phyloP scores from a whole-genome alignment of 2,329 filamentous ascomycete genomes.

The Claviceps paspali region DNA sequence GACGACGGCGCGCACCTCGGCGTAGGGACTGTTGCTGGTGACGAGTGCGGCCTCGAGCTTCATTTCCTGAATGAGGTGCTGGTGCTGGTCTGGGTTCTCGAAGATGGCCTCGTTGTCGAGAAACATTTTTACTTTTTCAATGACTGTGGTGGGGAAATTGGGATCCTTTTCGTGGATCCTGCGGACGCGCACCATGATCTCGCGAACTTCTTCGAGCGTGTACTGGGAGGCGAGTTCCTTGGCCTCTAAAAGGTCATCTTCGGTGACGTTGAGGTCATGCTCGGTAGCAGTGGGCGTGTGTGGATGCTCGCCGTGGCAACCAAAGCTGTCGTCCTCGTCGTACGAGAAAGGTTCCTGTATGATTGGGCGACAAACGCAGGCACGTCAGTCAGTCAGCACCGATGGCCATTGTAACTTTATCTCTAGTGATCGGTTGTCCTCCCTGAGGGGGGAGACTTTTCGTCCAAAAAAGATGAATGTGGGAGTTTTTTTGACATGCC shows the following conservation, averaged over 20 bases:
- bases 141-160: constrained; percentile 24
- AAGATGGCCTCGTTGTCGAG: constrained; percentile 29
- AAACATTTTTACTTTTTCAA: constrained; percentile 26
- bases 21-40: constrained; percentile 40
- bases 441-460: too few relatives aligned
- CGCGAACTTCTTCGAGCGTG: constrained; percentile 26
- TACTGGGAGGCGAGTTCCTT: constrained; percentile 27
- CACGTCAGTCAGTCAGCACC: too few relatives aligned
- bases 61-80: constrained; percentile 35
- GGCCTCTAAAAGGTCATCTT: constrained; percentile 30
- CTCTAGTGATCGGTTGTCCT: too few relatives aligned
- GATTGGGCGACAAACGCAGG: too few relatives aligned
- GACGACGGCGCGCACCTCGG: constrained; percentile 40
- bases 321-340: constrained; percentile 22
- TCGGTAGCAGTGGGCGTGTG: constrained; percentile 13
- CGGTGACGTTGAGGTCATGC: constrained; percentile 29
- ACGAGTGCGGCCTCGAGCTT: constrained; percentile 39
- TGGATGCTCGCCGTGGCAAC: constrained; percentile 14
- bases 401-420: too few relatives aligned
- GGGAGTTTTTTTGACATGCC: too few relatives aligned
- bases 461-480: too few relatives aligned
- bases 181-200: constrained; percentile 25
- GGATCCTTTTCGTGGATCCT: constrained; percentile 27
- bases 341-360: constrained; percentile 23
- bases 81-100: constrained; percentile 29